Percentiles rank a stretch among this genome's conserved stretches.
These are phyloP conservation scores for Cyclotella choctawhatcheeana DNA, from an alignment of 108 stramenopile genomes.

Conservation along the genomic window DNA sequence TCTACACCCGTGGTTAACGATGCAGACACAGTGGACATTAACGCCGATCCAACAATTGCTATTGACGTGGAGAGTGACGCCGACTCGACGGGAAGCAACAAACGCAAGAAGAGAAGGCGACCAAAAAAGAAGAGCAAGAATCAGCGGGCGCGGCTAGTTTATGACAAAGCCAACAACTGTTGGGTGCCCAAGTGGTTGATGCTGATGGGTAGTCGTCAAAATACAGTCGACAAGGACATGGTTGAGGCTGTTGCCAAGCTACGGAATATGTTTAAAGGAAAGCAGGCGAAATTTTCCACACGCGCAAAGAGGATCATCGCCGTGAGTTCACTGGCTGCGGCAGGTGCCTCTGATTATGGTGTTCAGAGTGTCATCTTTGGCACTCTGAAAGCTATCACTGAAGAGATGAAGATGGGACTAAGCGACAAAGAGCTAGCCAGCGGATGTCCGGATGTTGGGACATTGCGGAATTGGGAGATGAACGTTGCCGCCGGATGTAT, in stretches of 20 bases:
- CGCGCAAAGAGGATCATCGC: not conserved
- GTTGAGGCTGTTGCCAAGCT: not conserved
- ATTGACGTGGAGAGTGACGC: not conserved
- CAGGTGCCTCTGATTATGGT: not conserved
- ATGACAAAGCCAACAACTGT: not conserved
- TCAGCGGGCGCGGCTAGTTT: not conserved
- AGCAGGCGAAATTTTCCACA: not conserved
- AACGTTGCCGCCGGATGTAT: not conserved
- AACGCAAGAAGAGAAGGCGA: not conserved
- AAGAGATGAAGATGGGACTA: constrained; percentile 1
- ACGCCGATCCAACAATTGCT: not conserved
- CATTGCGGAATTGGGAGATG: constrained; percentile 3
- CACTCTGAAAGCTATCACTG: constrained; percentile 6
- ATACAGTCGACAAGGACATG: not conserved
- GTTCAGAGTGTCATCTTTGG: constrained; percentile 4
- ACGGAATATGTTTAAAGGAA: not conserved
- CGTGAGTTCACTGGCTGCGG: not conserved
- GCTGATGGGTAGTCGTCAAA: not conserved
- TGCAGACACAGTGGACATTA: not conserved
- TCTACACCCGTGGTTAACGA: not conserved
- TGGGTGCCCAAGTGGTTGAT: constrained; percentile 1
- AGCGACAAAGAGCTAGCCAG: not conserved
- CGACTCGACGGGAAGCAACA: not conserved
- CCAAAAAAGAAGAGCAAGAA: not conserved
- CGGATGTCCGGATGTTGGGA: not conserved